A percentile compares a stretch with the other conserved stretches of the same genome.
These are phyloP conservation scores for Suhomyces emberorum DNA, from an alignment of 805 yeast genomes.

Conservation along the genomic window DNA sequence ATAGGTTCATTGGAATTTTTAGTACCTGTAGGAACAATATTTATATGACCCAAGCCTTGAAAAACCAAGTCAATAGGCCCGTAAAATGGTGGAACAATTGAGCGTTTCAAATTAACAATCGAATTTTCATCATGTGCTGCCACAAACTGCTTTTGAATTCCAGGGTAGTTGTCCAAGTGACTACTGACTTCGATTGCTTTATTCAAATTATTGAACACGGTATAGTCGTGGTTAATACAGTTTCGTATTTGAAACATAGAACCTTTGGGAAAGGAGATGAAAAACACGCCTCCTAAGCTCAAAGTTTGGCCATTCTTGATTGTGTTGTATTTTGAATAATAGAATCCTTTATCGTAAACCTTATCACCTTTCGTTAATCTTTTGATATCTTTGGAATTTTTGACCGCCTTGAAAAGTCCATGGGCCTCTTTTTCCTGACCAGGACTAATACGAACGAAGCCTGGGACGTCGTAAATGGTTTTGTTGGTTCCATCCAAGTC, in stretches of 20 bases:
- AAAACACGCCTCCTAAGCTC: slow-evolving; percentile 62
- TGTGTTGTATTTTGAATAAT: slow-evolving; percentile 31
- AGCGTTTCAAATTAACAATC: slow-evolving; percentile 29
- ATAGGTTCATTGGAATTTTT: slow-evolving; percentile 22
- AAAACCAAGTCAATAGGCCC: slow-evolving; percentile 66
- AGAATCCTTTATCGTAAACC: slow-evolving; percentile 27
- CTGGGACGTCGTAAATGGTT: slow-evolving; percentile 46
- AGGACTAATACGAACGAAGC: slow-evolving; percentile 26
- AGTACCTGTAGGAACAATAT: slow-evolving; percentile 57
- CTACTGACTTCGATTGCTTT: slow-evolving; percentile 25
- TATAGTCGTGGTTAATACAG: slow-evolving; percentile 41
- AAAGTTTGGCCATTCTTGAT: slow-evolving; percentile 44
- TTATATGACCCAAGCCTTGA: slow-evolving; percentile 61
- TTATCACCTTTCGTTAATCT: slow-evolving; percentile 26
- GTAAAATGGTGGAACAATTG: slow-evolving; percentile 64
- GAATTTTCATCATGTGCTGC: slow-evolving; percentile 18
- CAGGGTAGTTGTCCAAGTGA: slow-evolving; percentile 24
- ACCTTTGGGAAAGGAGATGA: slow-evolving; percentile 50
- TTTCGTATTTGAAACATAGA: slow-evolving; percentile 48
- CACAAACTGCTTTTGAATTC: slow-evolving; percentile 17
- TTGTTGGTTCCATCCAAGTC: slow-evolving; percentile 25
- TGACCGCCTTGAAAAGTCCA: slow-evolving; percentile 20
- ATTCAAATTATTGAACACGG: slow-evolving; percentile 27
- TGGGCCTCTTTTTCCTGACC: slow-evolving; percentile 4
- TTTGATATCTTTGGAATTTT: slow-evolving; percentile 18